These are phyloP conservation scores for Tephrocybe sp. DNA, from an alignment of 768 basidiomycete genomes.

Conservation along the genomic window DNA sequence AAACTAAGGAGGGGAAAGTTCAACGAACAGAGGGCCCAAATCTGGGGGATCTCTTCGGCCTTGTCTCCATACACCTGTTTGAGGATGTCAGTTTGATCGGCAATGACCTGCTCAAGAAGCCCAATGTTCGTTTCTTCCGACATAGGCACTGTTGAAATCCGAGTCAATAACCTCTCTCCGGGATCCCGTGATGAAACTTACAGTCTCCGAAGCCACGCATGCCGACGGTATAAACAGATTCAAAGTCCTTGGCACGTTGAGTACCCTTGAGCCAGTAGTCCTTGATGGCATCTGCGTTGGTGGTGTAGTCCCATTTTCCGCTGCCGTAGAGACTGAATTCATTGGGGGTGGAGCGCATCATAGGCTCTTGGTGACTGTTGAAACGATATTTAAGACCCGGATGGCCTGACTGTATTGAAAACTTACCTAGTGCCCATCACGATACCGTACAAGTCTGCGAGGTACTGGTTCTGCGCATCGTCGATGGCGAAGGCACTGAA, in stretches of 20 bases:
- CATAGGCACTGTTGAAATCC: conserved; percentile 43
- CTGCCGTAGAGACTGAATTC: conserved; percentile 58
- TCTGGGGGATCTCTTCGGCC: conserved; percentile 54
- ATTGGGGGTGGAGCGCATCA: conserved; percentile 67
- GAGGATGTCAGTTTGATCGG: conserved; percentile 61
- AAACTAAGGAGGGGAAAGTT: background rate
- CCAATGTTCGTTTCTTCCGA: conserved; percentile 45
- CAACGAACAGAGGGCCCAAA: conserved; percentile 58
- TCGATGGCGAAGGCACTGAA: conserved; percentile 53
- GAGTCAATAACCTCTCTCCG: background rate
- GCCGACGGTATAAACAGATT: conserved; percentile 64
- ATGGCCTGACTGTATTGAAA: background rate
- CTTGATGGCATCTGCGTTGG: conserved; percentile 53
- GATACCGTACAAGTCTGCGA: conserved; percentile 64
- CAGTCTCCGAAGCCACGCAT: conserved; percentile 65
- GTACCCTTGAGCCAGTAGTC: conserved; percentile 62
- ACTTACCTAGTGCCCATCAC: conserved; percentile 66
- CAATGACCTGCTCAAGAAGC: conserved; percentile 53
- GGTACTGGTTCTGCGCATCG: conserved; percentile 56
- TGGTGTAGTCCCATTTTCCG: conserved; percentile 62
- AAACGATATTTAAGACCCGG: background rate
- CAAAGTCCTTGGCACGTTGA: conserved; percentile 54
- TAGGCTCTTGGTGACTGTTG: conserved; percentile 65
- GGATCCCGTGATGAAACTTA: conserved; percentile 21
- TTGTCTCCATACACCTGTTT: conserved; percentile 45